These are phyloP conservation scores for Cyclospora cayetanensis DNA, from an alignment of 169 alveolate species.

Conservation along the genomic window DNA sequence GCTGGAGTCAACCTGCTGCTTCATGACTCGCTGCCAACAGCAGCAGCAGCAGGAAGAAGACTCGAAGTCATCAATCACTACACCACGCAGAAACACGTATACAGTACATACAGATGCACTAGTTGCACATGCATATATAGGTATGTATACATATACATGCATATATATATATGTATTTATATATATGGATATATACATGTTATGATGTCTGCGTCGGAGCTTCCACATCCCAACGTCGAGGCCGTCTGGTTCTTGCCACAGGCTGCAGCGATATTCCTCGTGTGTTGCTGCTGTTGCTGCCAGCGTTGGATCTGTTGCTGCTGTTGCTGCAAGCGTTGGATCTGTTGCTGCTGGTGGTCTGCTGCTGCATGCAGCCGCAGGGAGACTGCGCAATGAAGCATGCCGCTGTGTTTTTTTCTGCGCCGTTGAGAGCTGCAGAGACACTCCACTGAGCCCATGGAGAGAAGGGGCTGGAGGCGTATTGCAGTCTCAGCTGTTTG, in stretches of 20 bases:
- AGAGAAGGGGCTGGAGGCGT: constrained; percentile 22
- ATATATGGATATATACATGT: constrained; percentile 19
- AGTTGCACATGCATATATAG: too few species aligned
- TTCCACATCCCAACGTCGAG: constrained; percentile 53
- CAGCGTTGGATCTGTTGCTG: neutral
- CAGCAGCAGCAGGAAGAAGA: constrained; percentile 43
- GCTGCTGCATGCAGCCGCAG: constrained; percentile 25
- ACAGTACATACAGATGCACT: too few species aligned
- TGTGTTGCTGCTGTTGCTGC: neutral
- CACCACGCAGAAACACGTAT: too few species aligned
- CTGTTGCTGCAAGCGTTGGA: too few species aligned
- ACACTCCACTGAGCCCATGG: constrained; percentile 22
- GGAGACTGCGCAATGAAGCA: neutral
- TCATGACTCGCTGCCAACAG: neutral
- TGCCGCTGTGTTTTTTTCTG: neutral
- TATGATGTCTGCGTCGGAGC: constrained; percentile 1
- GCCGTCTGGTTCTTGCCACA: neutral
- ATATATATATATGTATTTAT: too few species aligned
- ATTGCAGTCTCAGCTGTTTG: neutral
- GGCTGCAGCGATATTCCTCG: neutral
- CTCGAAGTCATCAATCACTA: too few species aligned
- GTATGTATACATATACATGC: too few species aligned
- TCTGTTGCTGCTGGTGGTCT: too few species aligned
- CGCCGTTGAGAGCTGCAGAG: constrained; percentile 41
- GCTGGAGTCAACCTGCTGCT: neutral